Evolutionary conservation across 345 rosid species (phyloP), one percentile per base, ranked within the genome.

Genomic region (Turritis glabra): DNA sequence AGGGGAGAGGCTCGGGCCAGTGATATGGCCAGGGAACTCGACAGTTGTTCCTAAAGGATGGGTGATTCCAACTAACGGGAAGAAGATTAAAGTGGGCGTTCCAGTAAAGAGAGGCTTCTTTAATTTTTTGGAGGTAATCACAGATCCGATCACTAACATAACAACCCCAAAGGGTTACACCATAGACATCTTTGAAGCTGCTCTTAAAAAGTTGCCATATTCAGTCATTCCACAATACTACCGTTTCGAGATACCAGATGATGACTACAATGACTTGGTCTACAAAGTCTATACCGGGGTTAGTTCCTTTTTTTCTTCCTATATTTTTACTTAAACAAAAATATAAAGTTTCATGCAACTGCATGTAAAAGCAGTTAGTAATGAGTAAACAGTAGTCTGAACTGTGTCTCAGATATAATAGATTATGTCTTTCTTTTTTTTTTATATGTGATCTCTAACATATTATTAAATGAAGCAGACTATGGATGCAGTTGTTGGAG

Each of bases 401-500:
- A n/a, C 21, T 3, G 13, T 51, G 56, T 12, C 3, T 25, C n/a
- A 3, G 6, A 1, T 9, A 47, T 47, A 48, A 13, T 23, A 51
- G 17, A 23, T 22, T 22, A 48, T 19, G 4, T 4, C 13, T 5
- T 22, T 5, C 12, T 5, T 14, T 4, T 7, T 5, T 22, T 5
- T 23, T 5, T 14, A 54, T 27, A 29, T 29, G 7, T n/a, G 32
- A 40, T 29, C 12, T 15, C 30, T 46, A 59, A 68, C 46, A 7
- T 33, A 21, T 11, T 17, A 8, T n/a, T 25, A 32, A 58, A 58
- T 38, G 50, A 21, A 22, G 17, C 83, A 90, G 93, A 71, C 9
- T 0, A 85, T 38, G 14, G 96, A 89, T 70, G 89, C 81, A 4
- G 84, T 61, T 10, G 97, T 84, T 18, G 98, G 92, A 75, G 98